Percentiles rank a stretch among this genome's conserved stretches.
Evolutionary conservation across 495 filamentous ascomycete genomes (phyloP).

Genomic region (Penicillium silybi): DNA sequence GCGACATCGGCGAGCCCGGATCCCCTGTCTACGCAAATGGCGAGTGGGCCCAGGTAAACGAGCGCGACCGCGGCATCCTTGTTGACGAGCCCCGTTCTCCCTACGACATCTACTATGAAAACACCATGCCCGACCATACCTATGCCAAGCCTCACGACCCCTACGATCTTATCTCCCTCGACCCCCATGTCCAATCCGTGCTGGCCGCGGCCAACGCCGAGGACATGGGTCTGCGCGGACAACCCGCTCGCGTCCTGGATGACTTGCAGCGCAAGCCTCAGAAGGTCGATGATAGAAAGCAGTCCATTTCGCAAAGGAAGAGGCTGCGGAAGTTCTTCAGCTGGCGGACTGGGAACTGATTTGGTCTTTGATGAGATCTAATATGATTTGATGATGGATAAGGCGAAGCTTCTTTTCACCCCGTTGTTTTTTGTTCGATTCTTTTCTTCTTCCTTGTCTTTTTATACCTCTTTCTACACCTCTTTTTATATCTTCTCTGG

Average conservation of each 20-base stretch:
- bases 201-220: slow-evolving; percentile 28
- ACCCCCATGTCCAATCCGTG: slow-evolving; percentile 28
- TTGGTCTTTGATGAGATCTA: background rate
- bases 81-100: slow-evolving; percentile 8
- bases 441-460: background rate
- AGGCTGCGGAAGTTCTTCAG: slow-evolving; percentile 25
- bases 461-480: background rate
- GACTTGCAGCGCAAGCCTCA: slow-evolving; percentile 24
- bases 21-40: slow-evolving; percentile 33
- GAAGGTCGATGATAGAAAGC: slow-evolving; percentile 11
- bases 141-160: slow-evolving; percentile 11
- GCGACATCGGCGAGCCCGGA: slow-evolving; percentile 38
- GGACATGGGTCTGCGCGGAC: slow-evolving; percentile 23
- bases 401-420: background rate
- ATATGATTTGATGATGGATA: background rate
- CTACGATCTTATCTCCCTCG: slow-evolving; percentile 22
- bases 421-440: too few relatives aligned
- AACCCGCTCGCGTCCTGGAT: slow-evolving; percentile 18
- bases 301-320: slow-evolving; percentile 11
- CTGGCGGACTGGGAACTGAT: slow-evolving; percentile 21
- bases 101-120: slow-evolving; percentile 15
- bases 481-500: background rate
- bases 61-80: slow-evolving; percentile 24
- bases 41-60: slow-evolving; percentile 24
- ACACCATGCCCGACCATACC: slow-evolving; percentile 13